Evolutionary conservation across 805 yeast genomes (phyloP), one percentile per base, ranked within the genome.

Genomic region (Wickerhamiella slavikovae): DNA sequence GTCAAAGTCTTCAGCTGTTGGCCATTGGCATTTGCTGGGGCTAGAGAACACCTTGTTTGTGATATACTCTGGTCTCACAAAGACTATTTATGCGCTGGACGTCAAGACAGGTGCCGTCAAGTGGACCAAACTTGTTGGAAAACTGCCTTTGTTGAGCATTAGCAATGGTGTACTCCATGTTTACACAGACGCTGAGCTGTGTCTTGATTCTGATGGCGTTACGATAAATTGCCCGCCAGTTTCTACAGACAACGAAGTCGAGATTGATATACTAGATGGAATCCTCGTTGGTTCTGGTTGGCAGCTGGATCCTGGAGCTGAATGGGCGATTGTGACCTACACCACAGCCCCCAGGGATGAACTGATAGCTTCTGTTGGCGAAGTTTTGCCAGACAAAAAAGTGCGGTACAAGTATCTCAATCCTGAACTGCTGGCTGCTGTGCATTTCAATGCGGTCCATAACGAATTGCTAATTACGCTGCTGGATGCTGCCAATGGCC

Each of bases 351-450:
- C 53, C 2, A 47, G 45, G 10, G 63, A 56, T 13, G 40, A 18
- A n/a, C 11, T 46, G 9, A 54, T 62, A 4, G 68, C 73, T 0
- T 71, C 73, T 10, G 47, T 72, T 28, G 95, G 92, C 6, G 60
- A 66, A 16, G 66, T 75, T 1, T 52, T 76, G 17, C 71, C 73
- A 14, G 71, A 75, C 40, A 64, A 79, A 44, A 58, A 71, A 1
- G 85, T 79, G 1, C 52, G 80, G 23, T 80, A 83, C 64, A 89
- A 85, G 50, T 83, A 75, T 47, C 52, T 83, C 35, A 62, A 76
- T 42, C 92, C 91, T 14, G 68, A 77, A 41, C 35, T 66, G 14
- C 57, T 73, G 2, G 61, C 68, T 1, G 57, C 70, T 14, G 62
- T 71, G 2, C 52, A 71, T 1, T 40, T 48, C 15, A 44, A 58